Evolutionary conservation across 2,329 filamentous ascomycete species (phyloP), one percentile per base, ranked within the genome.

Genomic region (Dendrostoma leiphaemia): DNA sequence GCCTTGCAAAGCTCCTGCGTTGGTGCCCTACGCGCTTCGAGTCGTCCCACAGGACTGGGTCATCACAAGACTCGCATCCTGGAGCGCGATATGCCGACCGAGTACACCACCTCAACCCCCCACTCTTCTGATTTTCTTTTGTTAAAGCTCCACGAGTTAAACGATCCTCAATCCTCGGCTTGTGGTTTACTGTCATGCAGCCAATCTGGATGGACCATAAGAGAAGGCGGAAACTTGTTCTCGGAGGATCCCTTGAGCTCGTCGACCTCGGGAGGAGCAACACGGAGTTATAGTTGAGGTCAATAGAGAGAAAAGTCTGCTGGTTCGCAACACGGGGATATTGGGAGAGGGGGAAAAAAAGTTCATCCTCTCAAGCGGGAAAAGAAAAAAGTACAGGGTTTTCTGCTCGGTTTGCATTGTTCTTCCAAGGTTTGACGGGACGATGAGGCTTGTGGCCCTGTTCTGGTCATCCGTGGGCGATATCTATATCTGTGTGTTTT

Each of bases 121-220:
- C 32, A 37, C 45, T 48, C 45, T 35, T 37, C 23, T 26, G n/a
- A 29, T 37, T 48, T n/a, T 37, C 45, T 17, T 48, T 48, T 48
- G 45, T 48, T 1, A 17, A 38, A 37, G 15, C 12, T 37, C 15
- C 19, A 34, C 19, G 32, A 21, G 26, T 19, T 48, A 48, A 32
- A 48, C 6, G 23, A 6, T 28, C 24, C 15, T 37, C 28, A 15
- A 15, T 34, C 17, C 12, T 15, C 32, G 32, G 45, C 32, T 48
- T 48, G 32, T 23, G 32, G 37, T 9, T 19, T 23, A n/a, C 32
- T 48, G 15, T 23, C 26, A 48, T 48, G 32, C 23, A 23, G 19
- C 23, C 23, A 4, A 37, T 37, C 32, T 48, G 32, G 45, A 32
- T 15, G 9, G 32, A 26, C n/a, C n/a, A n/a, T 24, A 24, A 9